These are phyloP conservation scores for Aschersonia sp. DNA, from an alignment of 2,329 filamentous ascomycete genomes.

Conservation along the genomic window DNA sequence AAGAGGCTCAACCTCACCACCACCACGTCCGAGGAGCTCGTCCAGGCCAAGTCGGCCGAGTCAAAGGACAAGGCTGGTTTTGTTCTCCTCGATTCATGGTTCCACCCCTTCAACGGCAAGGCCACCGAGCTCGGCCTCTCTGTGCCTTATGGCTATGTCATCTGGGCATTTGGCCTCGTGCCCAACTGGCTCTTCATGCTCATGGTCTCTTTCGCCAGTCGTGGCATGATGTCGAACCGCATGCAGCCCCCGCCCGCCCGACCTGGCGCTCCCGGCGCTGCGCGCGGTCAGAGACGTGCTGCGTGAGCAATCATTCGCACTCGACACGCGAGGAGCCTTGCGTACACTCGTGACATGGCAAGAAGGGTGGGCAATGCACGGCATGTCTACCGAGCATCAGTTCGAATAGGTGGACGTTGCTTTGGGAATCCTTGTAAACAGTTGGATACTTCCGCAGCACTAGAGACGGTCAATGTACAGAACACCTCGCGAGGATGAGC, in stretches of 20 bases:
- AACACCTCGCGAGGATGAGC: no score
- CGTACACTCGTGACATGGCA: not conserved
- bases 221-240: conserved; percentile 49
- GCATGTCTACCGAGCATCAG: no score
- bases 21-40: conserved; percentile 48
- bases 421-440: no score
- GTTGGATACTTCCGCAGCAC: no score
- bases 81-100: conserved; percentile 42
- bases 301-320: not conserved
- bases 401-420: no score
- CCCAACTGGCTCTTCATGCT: conserved; percentile 72
- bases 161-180: conserved; percentile 52
- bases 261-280: conserved; percentile 1
- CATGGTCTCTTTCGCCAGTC: conserved; percentile 55
- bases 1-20: conserved; percentile 57
- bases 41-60: conserved; percentile 39
- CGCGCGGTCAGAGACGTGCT: conserved; percentile 2
- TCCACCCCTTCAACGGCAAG: conserved; percentile 62
- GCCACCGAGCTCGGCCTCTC: conserved; percentile 47
- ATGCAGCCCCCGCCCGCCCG: conserved; percentile 9
- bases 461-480: no score
- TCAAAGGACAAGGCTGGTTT: conserved; percentile 37
- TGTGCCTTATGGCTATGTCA: conserved; percentile 49
- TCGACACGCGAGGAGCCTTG: not conserved
- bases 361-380: not conserved